Evolutionary conservation across 169 alveolate species (phyloP).

Genomic region (Theileria equi): DNA sequence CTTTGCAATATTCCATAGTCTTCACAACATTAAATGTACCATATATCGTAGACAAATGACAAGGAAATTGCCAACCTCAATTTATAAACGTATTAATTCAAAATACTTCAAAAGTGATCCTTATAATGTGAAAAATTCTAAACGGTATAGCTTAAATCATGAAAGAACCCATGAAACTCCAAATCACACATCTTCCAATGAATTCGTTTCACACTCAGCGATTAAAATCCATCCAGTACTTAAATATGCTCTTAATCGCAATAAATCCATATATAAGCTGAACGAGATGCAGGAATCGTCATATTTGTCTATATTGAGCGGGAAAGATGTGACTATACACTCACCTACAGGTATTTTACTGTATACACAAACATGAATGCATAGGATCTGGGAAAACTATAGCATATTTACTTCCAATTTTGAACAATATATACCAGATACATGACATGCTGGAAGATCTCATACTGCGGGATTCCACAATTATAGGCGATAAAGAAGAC

Average conservation of each 20-base stretch:
- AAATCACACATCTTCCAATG: not conserved
- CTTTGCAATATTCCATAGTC: no score
- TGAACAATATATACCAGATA: conserved; percentile 68
- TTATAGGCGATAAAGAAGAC: conserved; percentile 3
- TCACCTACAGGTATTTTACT: conserved; percentile 43
- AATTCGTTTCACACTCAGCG: not conserved
- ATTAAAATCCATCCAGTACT: conserved; percentile 46
- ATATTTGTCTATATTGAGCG: conserved; percentile 68
- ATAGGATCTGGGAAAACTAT: conserved; percentile 74
- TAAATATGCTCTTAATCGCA: conserved; percentile 24
- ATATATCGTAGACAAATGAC: not conserved
- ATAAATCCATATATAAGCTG: conserved; percentile 45
- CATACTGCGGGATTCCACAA: conserved; percentile 15
- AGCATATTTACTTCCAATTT: conserved; percentile 70
- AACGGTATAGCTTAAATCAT: not conserved
- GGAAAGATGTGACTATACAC: conserved; percentile 69
- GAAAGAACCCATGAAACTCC: not conserved
- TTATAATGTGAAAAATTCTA: conserved; percentile 5
- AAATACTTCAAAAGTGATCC: conserved; percentile 17
- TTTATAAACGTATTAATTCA: conserved; percentile 11
- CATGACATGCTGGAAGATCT: conserved; percentile 72
- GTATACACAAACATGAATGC: not conserved
- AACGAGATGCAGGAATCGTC: conserved; percentile 63
- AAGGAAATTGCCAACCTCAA: conserved; percentile 5
- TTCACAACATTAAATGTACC: no score